Base-by-base conservation (phyloP, 805 yeast genomes). In the Candida insectorum region DNA sequence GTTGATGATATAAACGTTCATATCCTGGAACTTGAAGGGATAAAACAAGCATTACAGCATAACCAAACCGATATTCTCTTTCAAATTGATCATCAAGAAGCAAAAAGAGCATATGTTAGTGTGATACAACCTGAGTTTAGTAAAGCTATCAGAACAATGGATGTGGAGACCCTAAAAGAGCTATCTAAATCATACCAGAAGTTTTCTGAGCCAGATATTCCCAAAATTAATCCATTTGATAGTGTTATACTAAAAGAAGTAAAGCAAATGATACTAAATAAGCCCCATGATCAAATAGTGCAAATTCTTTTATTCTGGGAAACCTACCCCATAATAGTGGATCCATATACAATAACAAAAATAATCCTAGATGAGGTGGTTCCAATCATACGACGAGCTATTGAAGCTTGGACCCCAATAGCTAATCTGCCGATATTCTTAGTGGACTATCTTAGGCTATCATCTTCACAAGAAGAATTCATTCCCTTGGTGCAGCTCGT, bases 381-480 rank as follows among this genome's bases (percentile, higher is more conserved):
- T 2, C 60, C 62, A 3, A 39, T 26, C 14, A 29, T 54, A 8
- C 19, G 26, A 2, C 14, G 36, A 3, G 17, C 34, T 13, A 29
- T 51, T 3, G 25, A 27, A 4, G 19, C 31, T 11, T 54, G 58
- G 59, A 16, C n/a, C 2, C 52, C 56, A 4, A 34, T 23, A 6
- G 14, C 26, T 2, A 19, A 19, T 3, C 34, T 44, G 18, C 56
- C 43, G 12, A 29, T 47, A 9, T 36, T 28, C 23, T 24, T 54
- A 11, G 37, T 55, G 1, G 57, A 55, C 32, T 56, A 49, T 28
- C 36, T 53, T 3, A 30, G 46, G 13, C 29, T 48, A 1, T 36
- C 48, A 5, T 35, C 46, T 2, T 29, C 32, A 7, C 17, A 35
- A 9, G 9, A 29, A 1, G 16, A 9, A 5, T 31, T 45, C 13